phyloP scores from a whole-genome alignment of 768 basidiomycete genomes.

The Leccinum obscurum region DNA sequence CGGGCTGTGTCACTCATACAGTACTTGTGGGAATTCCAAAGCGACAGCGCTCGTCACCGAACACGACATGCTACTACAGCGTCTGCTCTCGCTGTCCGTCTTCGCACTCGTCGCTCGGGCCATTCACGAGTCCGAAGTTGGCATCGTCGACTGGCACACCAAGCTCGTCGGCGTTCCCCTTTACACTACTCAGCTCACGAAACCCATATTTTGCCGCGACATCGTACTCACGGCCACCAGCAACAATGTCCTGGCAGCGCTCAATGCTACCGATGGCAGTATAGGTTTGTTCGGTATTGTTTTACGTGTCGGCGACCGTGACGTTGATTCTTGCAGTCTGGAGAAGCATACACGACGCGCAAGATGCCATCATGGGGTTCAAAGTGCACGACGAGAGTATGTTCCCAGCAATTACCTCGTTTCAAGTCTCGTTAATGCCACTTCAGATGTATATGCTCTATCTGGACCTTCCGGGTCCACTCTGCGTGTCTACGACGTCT shows the following conservation, averaged over 20 bases:
- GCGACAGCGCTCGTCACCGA: background rate
- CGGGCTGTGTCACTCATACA: background rate
- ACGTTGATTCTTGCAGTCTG: conserved; percentile 51
- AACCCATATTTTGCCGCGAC: conserved; percentile 62
- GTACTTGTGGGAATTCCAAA: conserved; percentile 18
- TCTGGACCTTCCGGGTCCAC: conserved; percentile 75
- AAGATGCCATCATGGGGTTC: conserved; percentile 68
- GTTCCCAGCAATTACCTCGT: conserved; percentile 22
- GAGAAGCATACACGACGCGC: conserved; percentile 73
- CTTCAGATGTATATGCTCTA: conserved; percentile 65
- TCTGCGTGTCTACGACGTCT: conserved; percentile 64
- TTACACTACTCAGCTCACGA: conserved; percentile 44
- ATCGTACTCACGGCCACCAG: conserved; percentile 65
- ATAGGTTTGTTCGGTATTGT: conserved; percentile 50
- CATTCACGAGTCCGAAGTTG: conserved; percentile 73
- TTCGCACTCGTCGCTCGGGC: conserved; percentile 39
- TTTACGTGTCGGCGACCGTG: conserved; percentile 5
- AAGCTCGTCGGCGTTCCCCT: conserved; percentile 72
- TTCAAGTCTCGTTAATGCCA: background rate
- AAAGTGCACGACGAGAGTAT: conserved; percentile 57
- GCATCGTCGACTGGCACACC: conserved; percentile 88
- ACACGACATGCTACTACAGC: conserved; percentile 12
- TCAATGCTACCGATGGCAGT: conserved; percentile 66
- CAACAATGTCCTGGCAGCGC: conserved; percentile 76
- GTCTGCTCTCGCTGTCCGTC: conserved; percentile 18